These are phyloP conservation scores for Candida ovalis DNA, from an alignment of 805 yeast genomes.

Conservation along the genomic window DNA sequence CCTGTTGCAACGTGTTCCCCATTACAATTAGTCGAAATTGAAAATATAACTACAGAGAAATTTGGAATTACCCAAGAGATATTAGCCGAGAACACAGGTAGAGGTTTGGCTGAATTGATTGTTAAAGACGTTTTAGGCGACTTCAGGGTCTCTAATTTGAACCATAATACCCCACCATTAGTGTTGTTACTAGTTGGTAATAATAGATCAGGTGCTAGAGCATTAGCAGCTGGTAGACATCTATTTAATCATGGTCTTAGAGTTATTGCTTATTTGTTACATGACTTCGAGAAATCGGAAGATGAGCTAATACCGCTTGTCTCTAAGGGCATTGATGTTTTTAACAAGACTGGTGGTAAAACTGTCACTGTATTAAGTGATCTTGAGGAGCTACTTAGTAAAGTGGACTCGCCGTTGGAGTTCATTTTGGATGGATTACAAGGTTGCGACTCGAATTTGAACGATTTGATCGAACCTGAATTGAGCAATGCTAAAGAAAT, in stretches of 20 bases:
- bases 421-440: conserved; percentile 79
- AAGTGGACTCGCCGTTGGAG: conserved; percentile 71
- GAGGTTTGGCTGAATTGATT: conserved; percentile 58
- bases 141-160: conserved; percentile 56
- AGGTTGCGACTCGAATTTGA: conserved; percentile 70
- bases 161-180: conserved; percentile 78
- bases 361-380: conserved; percentile 37
- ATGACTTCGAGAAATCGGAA: conserved; percentile 36
- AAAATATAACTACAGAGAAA: conserved; percentile 51
- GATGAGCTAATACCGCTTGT: conserved; percentile 34
- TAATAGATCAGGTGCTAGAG: conserved; percentile 68
- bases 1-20: conserved; percentile 65
- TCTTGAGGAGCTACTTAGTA: conserved; percentile 35
- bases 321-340: conserved; percentile 48
- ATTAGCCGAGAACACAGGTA: conserved; percentile 63
- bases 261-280: conserved; percentile 49
- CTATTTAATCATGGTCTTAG: conserved; percentile 70
- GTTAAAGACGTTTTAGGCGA: conserved; percentile 66
- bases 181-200: conserved; percentile 71
- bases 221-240: conserved; percentile 76
- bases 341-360: conserved; percentile 68
- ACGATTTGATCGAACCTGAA: conserved; percentile 50
- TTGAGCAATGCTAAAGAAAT: conserved; percentile 38
- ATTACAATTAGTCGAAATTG: conserved; percentile 74
- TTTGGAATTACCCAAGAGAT: conserved; percentile 44